Percentiles rank a stretch among this genome's conserved stretches.
These are phyloP conservation scores for Pichia sp. DNA, from an alignment of 1,139 yeast species.

Conservation along the genomic window DNA sequence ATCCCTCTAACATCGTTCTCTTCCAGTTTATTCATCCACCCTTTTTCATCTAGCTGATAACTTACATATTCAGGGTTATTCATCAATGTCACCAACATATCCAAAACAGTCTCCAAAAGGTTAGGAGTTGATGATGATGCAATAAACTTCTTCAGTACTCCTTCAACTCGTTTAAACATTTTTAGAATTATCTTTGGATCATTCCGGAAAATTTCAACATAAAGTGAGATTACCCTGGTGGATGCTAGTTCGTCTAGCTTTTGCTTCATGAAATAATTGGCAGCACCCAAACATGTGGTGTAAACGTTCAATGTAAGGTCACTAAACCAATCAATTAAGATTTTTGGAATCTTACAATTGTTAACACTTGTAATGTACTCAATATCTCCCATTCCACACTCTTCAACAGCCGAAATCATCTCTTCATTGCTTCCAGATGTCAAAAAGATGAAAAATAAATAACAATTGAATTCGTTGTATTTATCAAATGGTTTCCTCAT, in stretches of 20 bases:
- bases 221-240: conserved; percentile 48
- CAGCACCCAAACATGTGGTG: conserved; percentile 45
- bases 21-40: conserved; percentile 1
- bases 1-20: conserved; percentile 10
- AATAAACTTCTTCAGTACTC: conserved; percentile 23
- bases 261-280: conserved; percentile 47
- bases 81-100: conserved; percentile 23
- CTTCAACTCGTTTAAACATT: conserved; percentile 19
- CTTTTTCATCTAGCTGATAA: not conserved
- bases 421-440: conserved; percentile 48
- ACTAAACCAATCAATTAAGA: conserved; percentile 40
- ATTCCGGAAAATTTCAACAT: conserved; percentile 36
- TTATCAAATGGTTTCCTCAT: conserved; percentile 13
- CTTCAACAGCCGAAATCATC: conserved; percentile 42
- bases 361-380: conserved; percentile 42
- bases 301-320: conserved; percentile 9
- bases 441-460: conserved; percentile 52
- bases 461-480: conserved; percentile 36
- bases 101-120: conserved; percentile 24
- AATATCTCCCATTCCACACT: conserved; percentile 42
- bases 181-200: conserved; percentile 20
- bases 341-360: conserved; percentile 34
- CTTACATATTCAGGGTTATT: conserved; percentile 20
- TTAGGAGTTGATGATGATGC: conserved; percentile 23
- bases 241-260: conserved; percentile 50